Conservation (phyloP, 805 yeast genomes). For the Yamadazyma ubonensis region DNA sequence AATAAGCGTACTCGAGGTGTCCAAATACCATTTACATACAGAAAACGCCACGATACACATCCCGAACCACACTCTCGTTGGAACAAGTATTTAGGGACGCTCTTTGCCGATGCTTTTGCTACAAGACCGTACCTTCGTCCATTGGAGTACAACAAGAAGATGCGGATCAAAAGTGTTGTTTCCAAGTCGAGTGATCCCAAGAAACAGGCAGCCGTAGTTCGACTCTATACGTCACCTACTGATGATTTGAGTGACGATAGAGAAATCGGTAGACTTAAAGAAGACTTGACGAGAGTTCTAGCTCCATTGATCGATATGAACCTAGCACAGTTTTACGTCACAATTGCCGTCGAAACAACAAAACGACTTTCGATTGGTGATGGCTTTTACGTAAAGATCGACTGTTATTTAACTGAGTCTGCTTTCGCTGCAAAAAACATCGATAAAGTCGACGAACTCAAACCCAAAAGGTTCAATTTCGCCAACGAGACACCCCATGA, state of each 20-base stretch:
- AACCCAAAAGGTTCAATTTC: slow-evolving; percentile 26
- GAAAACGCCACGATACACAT: too few relatives aligned
- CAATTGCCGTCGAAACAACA: slow-evolving; percentile 57
- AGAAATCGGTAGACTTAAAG: slow-evolving; percentile 78
- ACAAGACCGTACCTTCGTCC: slow-evolving; percentile 60
- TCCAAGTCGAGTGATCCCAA: slow-evolving; percentile 23
- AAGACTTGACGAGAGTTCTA: slow-evolving; percentile 62
- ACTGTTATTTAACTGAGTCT: slow-evolving; percentile 53
- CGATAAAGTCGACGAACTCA: slow-evolving; percentile 13
- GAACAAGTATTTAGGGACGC: slow-evolving; percentile 55
- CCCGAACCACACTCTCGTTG: too few relatives aligned
- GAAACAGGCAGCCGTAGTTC: slow-evolving; percentile 28
- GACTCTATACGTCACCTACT: slow-evolving; percentile 27
- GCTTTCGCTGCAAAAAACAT: slow-evolving; percentile 28
- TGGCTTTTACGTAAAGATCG: slow-evolving; percentile 65
- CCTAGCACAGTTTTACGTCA: slow-evolving; percentile 54
- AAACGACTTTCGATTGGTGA: slow-evolving; percentile 68
- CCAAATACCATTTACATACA: slow-evolving; percentile 15
- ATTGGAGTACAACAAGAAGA: slow-evolving; percentile 43
- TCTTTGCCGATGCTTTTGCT: slow-evolving; percentile 67
- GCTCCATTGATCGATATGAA: slow-evolving; percentile 61
- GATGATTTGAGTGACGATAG: slow-evolving; percentile 28
- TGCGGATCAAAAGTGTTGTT: slow-evolving; percentile 36
- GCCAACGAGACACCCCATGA: slow-evolving; percentile 54
- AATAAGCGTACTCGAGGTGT: slow-evolving; percentile 16